Percentiles rank a stretch among this genome's conserved stretches.
phyloP scores from a whole-genome alignment of 179 eudicot species.

The Gypsophila paniculata region DNA sequence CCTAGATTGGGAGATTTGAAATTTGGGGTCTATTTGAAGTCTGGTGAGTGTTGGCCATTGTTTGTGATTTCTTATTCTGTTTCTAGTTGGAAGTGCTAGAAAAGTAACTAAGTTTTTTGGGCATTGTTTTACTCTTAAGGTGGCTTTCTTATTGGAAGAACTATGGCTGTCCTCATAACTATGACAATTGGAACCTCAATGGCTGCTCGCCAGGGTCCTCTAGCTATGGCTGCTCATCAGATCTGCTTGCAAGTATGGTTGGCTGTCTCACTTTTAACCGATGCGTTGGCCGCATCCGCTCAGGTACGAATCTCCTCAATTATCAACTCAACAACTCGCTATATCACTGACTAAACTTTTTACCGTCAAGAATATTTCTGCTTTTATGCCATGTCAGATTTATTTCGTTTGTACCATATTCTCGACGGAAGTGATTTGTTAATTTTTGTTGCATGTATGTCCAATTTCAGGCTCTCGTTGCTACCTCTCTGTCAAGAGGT shows the following conservation, averaged over 20 bases:
- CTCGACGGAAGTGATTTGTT: not conserved
- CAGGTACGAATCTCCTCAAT: slow-evolving; percentile 47
- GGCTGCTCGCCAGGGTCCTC: slow-evolving; percentile 98
- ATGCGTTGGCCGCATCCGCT: slow-evolving; percentile 81
- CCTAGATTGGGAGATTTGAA: slow-evolving; percentile 66
- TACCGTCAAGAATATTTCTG: not conserved
- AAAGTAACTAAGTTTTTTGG: not conserved
- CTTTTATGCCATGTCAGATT: not conserved
- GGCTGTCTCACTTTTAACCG: slow-evolving; percentile 88
- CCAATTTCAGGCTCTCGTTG: slow-evolving; percentile 64
- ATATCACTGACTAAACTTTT: not conserved
- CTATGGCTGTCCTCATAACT: slow-evolving; percentile 72
- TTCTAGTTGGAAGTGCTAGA: not conserved
- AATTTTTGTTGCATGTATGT: not conserved
- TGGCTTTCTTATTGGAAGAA: slow-evolving; percentile 91
- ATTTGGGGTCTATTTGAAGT: slow-evolving; percentile 75
- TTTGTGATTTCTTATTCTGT: not conserved
- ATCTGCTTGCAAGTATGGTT: slow-evolving; percentile 94
- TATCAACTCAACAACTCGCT: not conserved
- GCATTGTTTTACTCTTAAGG: slow-evolving; percentile 34
- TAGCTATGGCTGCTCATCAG: slow-evolving; percentile 96
- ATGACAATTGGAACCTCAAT: slow-evolving; percentile 82
- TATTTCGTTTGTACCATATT: not conserved
- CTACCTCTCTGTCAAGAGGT: slow-evolving; percentile 67
- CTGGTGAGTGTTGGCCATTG: slow-evolving; percentile 45